Evolutionary conservation across 495 filamentous ascomycete species (phyloP).

Genomic region (Friedmanniomyces simplex): DNA sequence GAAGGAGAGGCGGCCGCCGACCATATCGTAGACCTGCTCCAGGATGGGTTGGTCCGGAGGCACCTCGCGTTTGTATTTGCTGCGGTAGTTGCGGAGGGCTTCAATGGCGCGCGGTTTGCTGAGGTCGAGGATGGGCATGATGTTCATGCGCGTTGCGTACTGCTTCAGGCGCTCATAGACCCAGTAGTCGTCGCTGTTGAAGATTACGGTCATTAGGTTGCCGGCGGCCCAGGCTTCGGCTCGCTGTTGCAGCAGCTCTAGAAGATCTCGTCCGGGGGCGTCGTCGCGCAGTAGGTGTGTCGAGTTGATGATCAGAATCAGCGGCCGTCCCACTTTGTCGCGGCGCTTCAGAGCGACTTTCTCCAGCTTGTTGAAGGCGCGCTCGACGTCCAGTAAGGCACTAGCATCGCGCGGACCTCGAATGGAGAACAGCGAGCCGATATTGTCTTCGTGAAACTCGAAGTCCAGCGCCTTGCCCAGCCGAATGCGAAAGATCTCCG

Average conservation of each 20-base stretch:
- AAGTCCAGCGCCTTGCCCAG: slow-evolving; percentile 90
- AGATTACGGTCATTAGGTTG: slow-evolving; percentile 76
- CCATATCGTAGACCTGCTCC: slow-evolving; percentile 66
- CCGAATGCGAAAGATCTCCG: slow-evolving; percentile 87
- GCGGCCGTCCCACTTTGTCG: slow-evolving; percentile 47
- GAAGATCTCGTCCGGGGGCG: slow-evolving; percentile 76
- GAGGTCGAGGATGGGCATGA: slow-evolving; percentile 71
- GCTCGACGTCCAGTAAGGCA: slow-evolving; percentile 84
- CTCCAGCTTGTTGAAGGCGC: slow-evolving; percentile 93
- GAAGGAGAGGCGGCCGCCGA: slow-evolving; percentile 80
- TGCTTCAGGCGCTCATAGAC: slow-evolving; percentile 89
- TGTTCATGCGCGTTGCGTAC: slow-evolving; percentile 83
- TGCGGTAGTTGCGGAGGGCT: slow-evolving; percentile 66
- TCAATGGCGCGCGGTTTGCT: slow-evolving; percentile 62
- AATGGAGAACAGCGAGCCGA: slow-evolving; percentile 89
- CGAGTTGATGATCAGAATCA: slow-evolving; percentile 84
- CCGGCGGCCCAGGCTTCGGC: slow-evolving; percentile 92
- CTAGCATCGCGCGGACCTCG: slow-evolving; percentile 84
- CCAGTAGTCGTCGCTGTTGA: slow-evolving; percentile 97
- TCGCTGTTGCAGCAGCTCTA: slow-evolving; percentile 90
- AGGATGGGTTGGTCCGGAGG: slow-evolving; percentile 40
- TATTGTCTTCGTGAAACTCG: slow-evolving; percentile 87
- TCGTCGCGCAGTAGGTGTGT: slow-evolving; percentile 84
- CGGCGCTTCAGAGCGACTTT: slow-evolving; percentile 71
- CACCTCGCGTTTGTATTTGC: slow-evolving; percentile 54